phyloP scores from a whole-genome alignment of 1,284 basidiomycete genomes.

The Moesziomyces aphidis region DNA sequence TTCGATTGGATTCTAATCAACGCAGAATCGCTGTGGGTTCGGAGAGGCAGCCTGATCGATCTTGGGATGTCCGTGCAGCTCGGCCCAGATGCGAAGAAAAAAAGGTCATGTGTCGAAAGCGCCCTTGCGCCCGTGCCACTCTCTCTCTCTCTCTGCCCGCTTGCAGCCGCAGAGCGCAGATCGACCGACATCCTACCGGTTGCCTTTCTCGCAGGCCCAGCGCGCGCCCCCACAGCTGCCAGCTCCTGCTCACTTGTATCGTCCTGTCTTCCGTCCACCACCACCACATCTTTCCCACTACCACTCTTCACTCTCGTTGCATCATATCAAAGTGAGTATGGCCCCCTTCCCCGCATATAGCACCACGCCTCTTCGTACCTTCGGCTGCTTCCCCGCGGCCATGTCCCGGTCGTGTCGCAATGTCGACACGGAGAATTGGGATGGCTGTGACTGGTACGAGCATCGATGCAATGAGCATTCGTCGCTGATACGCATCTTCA shows the following conservation, averaged over 20 bases:
- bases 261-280: slow-evolving; percentile 16
- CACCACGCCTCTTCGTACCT: neutral
- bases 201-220: neutral
- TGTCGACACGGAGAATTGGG: neutral
- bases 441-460: neutral
- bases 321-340: slow-evolving; percentile 33
- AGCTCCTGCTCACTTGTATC: slow-evolving; percentile 3
- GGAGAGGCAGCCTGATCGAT: slow-evolving; percentile 23
- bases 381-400: neutral
- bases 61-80: slow-evolving; percentile 20
- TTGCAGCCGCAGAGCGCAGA: slow-evolving; percentile 3
- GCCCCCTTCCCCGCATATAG: neutral
- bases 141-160: neutral
- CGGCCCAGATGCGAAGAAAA: neutral
- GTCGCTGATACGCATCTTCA: neutral
- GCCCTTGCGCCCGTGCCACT: neutral
- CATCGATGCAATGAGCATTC: neutral
- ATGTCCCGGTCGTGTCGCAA: neutral
- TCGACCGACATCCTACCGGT: slow-evolving; percentile 1
- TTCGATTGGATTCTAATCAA: slow-evolving; percentile 28
- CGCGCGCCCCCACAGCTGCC: slow-evolving; percentile 3
- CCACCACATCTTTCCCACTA: slow-evolving; percentile 8
- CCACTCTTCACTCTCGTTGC: neutral
- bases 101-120: slow-evolving; percentile 21
- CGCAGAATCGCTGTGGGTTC: neutral